Evolutionary conservation across 192 early-diverging fungal genomes (phyloP), one percentile per base, ranked within the genome.

Genomic region (Diversispora eburnea): DNA sequence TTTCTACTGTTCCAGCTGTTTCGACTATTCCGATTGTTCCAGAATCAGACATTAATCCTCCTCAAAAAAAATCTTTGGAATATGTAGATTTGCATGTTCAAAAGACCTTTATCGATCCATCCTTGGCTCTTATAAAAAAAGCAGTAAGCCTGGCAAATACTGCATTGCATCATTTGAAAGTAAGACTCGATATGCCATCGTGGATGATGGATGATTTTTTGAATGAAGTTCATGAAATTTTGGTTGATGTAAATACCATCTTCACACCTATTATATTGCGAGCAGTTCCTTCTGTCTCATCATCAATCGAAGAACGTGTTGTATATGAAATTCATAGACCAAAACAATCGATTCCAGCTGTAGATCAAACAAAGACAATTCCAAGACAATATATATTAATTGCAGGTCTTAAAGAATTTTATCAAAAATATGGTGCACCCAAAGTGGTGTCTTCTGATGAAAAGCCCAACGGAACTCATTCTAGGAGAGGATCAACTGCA

Each of bases 201-300:
- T 88, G 86, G 84, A 82, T 81, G 58, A 82, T 86, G 72, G 80
- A 84, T 33, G 81, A 84, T 51, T 77, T 84, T 42, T 54, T 88
- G 22, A 62, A 70, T 25, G 82, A 85, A 55, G 69, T 88, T 17
- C 77, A 81, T 22, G 76, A 73, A 25, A 81, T 83, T 48, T 57
- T 88, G 43, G 77, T 77, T 0, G 85, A 84, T 19, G 73, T 82
- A 6, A 70, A 84, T 43, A 58, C 70, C 6, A 64, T 73, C 4
- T 80, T 84, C 55, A 78, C 76, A 46, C 86, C 86, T 5, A 65
- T 84, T 3, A 73, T 73, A 39, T 64, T 62, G 8, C 20, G 72
- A 51, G 19, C 12, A 39, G 15, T 60, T 20, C 54, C 72, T 42
- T n/a, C 22, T 20, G 0, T 13, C 46, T 25, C 19, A 49, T 33